Conservation (phyloP, 2,329 filamentous ascomycete genomes). For the Laburnicola sp. region DNA sequence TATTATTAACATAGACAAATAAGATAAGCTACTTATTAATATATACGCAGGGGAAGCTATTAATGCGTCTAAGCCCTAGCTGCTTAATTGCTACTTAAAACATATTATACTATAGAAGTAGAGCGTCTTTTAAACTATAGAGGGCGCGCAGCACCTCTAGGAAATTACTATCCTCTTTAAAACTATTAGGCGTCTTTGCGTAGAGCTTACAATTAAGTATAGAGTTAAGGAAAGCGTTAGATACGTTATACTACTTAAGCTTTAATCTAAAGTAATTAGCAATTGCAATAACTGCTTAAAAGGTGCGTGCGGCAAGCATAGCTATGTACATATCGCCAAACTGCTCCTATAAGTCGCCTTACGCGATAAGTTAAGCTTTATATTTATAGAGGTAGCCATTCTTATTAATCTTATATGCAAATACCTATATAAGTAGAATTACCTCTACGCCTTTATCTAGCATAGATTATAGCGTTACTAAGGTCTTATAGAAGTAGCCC, state of each 20-base stretch:
- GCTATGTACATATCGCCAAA: conserved; percentile 18
- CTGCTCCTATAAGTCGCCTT: conserved; percentile 6
- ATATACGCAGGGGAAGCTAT: conserved; percentile 15
- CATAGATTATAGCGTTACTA: conserved; percentile 17
- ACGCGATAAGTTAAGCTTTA: no score
- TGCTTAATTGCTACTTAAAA: conserved; percentile 13
- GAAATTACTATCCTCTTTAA: conserved; percentile 9
- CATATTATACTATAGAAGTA: conserved; percentile 23
- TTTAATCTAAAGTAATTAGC: conserved; percentile 21
- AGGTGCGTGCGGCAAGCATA: background rate
- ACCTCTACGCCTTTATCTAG: conserved; percentile 11
- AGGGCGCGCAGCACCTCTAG: conserved; percentile 21
- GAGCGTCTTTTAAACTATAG: conserved; percentile 26
- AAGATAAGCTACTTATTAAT: conserved; percentile 12
- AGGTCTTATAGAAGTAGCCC: conserved; percentile 15
- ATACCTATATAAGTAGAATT: background rate
- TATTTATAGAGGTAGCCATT: no score
- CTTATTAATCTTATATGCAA: background rate
- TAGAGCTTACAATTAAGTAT: conserved; percentile 14
- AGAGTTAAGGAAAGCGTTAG: conserved; percentile 30
- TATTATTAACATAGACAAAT: conserved; percentile 17
- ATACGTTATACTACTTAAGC: conserved; percentile 21
- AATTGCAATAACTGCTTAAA: conserved; percentile 26
- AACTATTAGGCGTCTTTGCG: conserved; percentile 18
- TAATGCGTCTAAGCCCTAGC: conserved; percentile 15